Percentiles rank a stretch among this genome's conserved stretches.
These are phyloP conservation scores for Calonectria pteridis DNA, from an alignment of 2,329 filamentous ascomycete genomes.

Conservation along the genomic window DNA sequence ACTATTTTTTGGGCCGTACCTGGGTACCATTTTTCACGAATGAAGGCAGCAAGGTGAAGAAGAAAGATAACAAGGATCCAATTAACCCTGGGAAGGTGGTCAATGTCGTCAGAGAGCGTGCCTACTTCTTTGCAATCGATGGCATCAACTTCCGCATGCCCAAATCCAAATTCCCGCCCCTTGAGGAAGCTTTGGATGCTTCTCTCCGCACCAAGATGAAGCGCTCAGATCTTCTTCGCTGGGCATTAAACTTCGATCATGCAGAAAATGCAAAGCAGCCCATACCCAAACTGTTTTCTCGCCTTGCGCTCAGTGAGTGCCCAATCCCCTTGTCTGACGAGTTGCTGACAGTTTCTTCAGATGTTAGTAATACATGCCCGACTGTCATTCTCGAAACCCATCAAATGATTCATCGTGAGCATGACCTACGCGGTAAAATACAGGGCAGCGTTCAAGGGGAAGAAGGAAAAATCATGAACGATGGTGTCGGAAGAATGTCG, in stretches of 20 bases:
- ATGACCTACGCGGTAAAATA: constrained; percentile 38
- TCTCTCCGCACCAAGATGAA: constrained; percentile 50
- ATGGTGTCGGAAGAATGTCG: constrained; percentile 77
- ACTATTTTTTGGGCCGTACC: constrained; percentile 59
- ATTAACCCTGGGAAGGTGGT: constrained; percentile 34
- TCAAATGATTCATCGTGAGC: constrained; percentile 56
- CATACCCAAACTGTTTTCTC: constrained; percentile 69
- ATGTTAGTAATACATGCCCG: constrained; percentile 64
- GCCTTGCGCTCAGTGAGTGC: constrained; percentile 65
- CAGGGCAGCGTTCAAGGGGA: constrained; percentile 20
- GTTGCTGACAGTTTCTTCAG: constrained; percentile 47
- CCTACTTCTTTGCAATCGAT: constrained; percentile 68
- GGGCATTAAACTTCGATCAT: constrained; percentile 60
- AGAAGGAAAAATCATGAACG: constrained; percentile 68
- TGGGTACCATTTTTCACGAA: constrained; percentile 64
- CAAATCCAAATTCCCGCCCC: constrained; percentile 34
- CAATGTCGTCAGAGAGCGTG: constrained; percentile 51
- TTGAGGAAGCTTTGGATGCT: constrained; percentile 37
- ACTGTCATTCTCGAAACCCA: constrained; percentile 58
- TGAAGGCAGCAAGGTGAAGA: constrained; percentile 51
- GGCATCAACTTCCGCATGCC: constrained; percentile 56
- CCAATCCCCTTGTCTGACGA: neutral
- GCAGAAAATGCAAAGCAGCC: constrained; percentile 59
- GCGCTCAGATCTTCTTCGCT: constrained; percentile 60
- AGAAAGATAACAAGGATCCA: constrained; percentile 44